Percentiles rank a stretch among this genome's conserved stretches.
Evolutionary conservation across 192 early-diverging fungal genomes (phyloP).

Genomic region (Backusella sp.): DNA sequence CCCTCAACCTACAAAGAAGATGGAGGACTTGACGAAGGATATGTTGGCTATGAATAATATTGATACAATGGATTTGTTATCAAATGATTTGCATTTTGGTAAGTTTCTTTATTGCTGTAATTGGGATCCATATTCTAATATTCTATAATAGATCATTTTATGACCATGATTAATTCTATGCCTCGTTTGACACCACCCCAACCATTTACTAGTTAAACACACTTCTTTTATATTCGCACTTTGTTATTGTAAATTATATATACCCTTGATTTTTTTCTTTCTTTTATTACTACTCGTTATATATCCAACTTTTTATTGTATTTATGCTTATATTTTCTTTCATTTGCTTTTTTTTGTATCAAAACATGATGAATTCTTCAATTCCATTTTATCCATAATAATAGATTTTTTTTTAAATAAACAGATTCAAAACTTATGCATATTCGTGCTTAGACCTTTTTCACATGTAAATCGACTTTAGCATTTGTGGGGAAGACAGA

Average conservation of each 20-base stretch:
- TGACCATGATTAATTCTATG: slow-evolving; percentile 1
- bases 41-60: not conserved
- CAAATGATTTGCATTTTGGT: slow-evolving; percentile 5
- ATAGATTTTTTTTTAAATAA: not conserved
- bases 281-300: not conserved
- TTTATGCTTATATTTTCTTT: not conserved
- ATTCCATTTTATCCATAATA: not conserved
- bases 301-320: not conserved
- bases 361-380: not conserved
- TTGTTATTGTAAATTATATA: slow-evolving; percentile 6
- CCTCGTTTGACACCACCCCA: not conserved
- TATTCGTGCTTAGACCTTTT: not conserved
- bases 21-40: not conserved
- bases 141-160: slow-evolving; percentile 8
- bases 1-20: not conserved
- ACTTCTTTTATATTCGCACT: not conserved
- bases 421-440: not conserved
- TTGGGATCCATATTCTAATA: not conserved
- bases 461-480: not conserved
- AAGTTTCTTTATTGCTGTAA: not conserved
- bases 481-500: not conserved
- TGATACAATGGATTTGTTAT: slow-evolving; percentile 3
- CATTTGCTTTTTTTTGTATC: not conserved
- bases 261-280: not conserved
- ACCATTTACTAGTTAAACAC: slow-evolving; percentile 1